These are phyloP conservation scores for Sporothrix inflata DNA, from an alignment of 2,329 filamentous ascomycete genomes.

Conservation along the genomic window DNA sequence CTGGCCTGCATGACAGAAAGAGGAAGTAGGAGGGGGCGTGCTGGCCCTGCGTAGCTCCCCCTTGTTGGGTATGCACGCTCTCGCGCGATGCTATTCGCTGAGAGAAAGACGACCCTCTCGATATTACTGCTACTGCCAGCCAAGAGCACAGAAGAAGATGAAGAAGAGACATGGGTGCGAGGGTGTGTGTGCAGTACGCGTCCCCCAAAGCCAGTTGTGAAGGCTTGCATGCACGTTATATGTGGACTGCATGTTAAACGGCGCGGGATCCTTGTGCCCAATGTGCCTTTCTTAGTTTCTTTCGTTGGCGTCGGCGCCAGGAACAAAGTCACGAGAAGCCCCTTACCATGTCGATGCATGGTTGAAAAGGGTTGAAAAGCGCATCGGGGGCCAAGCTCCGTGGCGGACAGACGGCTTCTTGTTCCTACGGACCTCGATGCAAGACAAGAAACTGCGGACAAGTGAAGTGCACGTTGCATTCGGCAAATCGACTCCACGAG, in stretches of 20 bases:
- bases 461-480: slow-evolving; percentile 11
- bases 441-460: background rate
- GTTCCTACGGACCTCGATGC: background rate
- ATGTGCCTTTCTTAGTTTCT: background rate
- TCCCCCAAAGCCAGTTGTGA: background rate
- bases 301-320: background rate
- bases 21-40: background rate
- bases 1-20: slow-evolving; percentile 3
- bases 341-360: background rate
- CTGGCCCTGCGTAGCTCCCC: background rate
- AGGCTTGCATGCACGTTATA: background rate
- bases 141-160: background rate
- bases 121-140: background rate
- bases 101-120: background rate
- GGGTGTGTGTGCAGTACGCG: slow-evolving; percentile 3
- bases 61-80: background rate
- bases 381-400: slow-evolving; percentile 12
- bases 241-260: background rate
- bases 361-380: slow-evolving; percentile 6
- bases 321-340: background rate
- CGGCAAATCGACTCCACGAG: background rate
- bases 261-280: background rate
- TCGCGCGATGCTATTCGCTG: background rate
- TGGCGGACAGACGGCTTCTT: slow-evolving; percentile 17
- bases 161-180: background rate